A percentile compares a stretch with the other conserved stretches of the same genome.
Evolutionary conservation across 345 rosid species (phyloP).

Genomic region (Populus davidiana): DNA sequence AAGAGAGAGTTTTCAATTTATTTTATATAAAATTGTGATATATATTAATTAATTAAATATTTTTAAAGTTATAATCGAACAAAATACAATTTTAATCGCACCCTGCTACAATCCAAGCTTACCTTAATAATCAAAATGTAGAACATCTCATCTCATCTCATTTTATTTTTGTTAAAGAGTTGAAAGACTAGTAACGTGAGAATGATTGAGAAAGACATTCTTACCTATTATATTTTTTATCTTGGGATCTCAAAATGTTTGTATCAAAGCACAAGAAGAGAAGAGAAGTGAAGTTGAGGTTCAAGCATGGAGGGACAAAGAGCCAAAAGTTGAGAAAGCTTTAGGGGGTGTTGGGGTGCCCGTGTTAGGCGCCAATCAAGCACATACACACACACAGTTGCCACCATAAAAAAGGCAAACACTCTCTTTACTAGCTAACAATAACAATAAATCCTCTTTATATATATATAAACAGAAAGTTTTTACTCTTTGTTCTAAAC

Average conservation of each 20-base stretch:
- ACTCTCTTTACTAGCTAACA: background rate
- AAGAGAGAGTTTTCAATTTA: too few species aligned
- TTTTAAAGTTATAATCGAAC: too few species aligned
- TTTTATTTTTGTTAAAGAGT: background rate
- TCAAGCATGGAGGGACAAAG: background rate
- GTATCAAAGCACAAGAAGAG: background rate
- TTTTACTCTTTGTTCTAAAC: background rate
- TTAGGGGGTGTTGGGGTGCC: background rate
- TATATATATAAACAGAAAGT: background rate
- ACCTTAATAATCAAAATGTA: too few species aligned
- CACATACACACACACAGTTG: background rate
- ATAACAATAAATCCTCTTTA: background rate
- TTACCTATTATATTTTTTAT: background rate
- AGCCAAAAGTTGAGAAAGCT: background rate
- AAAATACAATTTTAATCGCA: too few species aligned
- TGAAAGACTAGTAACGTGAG: background rate
- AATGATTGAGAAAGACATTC: background rate
- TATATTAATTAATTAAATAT: too few species aligned
- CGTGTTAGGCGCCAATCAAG: background rate
- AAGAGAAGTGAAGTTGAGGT: background rate
- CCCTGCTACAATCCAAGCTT: too few species aligned
- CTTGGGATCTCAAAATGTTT: background rate
- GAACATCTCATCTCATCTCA: too few species aligned
- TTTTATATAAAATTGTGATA: too few species aligned
- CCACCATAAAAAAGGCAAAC: background rate